These are phyloP conservation scores for Geotrichum candidum DNA, from an alignment of 1,139 yeast species.

Conservation along the genomic window DNA sequence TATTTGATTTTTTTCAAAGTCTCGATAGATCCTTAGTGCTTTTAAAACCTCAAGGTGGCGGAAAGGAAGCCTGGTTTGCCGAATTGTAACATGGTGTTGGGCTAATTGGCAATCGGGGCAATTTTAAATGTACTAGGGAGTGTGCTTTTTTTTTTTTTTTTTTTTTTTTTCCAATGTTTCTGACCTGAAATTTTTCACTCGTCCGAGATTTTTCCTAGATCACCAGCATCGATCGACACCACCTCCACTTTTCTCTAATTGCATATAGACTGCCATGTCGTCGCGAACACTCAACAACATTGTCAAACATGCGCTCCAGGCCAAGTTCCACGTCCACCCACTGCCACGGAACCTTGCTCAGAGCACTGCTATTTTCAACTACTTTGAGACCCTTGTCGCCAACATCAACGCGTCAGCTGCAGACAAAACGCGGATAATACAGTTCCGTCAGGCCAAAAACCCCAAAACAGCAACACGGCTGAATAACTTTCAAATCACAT, in stretches of 20 bases:
- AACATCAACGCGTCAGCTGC: conserved; percentile 19
- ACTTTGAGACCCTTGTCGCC: conserved; percentile 19
- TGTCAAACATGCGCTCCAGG: conserved; percentile 27
- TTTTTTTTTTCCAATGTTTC: background rate
- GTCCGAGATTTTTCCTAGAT: background rate
- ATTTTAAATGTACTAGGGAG: background rate
- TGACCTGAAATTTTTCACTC: background rate
- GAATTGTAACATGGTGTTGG: background rate
- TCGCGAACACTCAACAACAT: conserved; percentile 19
- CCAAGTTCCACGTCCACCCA: conserved; percentile 28
- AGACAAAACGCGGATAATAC: conserved; percentile 18
- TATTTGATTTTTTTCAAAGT: conserved; percentile 1
- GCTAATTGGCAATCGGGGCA: background rate
- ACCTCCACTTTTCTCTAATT: background rate
- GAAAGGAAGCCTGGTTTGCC: background rate
- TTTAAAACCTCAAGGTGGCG: too few relatives aligned
- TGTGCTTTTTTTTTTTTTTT: background rate
- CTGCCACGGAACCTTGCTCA: conserved; percentile 29
- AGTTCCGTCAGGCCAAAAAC: conserved; percentile 32
- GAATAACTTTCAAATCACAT: conserved; percentile 26
- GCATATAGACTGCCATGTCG: background rate
- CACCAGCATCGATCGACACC: background rate
- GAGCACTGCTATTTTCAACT: conserved; percentile 27
- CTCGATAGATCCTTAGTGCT: background rate
- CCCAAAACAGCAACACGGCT: conserved; percentile 33